A percentile compares a stretch with the other conserved stretches of the same genome.
Conservation (phyloP, 2,329 filamentous ascomycete species). For the Alternaria metachromatica region DNA sequence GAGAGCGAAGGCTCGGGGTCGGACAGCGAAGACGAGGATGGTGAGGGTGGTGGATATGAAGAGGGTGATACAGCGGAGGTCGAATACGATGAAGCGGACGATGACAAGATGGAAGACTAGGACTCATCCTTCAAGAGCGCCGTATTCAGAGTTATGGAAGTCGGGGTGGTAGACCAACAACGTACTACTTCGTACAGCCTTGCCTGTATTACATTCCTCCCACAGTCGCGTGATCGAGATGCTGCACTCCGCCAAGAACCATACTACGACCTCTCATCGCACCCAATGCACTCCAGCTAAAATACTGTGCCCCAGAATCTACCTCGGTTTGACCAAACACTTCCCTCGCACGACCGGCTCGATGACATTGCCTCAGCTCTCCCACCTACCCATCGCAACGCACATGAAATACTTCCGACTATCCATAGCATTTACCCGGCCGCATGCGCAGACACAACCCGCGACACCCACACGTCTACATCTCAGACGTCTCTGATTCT, state of each 20-base stretch:
- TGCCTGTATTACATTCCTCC: not conserved
- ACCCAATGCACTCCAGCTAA: not conserved
- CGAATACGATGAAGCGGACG: constrained; percentile 25
- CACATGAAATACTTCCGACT: not conserved
- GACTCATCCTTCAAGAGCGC: not conserved
- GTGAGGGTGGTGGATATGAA: constrained; percentile 38
- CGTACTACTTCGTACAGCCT: not conserved
- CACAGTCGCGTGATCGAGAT: not conserved
- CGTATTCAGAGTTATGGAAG: not conserved
- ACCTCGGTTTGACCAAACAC: not conserved
- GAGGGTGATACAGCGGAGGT: constrained; percentile 33
- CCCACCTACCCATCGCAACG: not conserved
- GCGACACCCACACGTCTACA: not conserved
- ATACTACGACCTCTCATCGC: not conserved
- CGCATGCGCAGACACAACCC: not conserved
- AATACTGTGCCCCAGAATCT: not conserved
- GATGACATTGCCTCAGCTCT: not conserved
- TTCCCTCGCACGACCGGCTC: not conserved
- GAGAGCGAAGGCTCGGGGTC: constrained; percentile 50
- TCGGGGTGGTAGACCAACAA: not conserved
- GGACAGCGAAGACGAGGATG: constrained; percentile 45
- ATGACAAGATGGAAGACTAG: constrained; percentile 37
- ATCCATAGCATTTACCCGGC: not conserved
- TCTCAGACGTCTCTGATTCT: not conserved
- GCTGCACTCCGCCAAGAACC: not conserved